These are phyloP conservation scores for Cordyceps fumosorosea DNA, from an alignment of 2,329 filamentous ascomycete genomes.

Conservation along the genomic window DNA sequence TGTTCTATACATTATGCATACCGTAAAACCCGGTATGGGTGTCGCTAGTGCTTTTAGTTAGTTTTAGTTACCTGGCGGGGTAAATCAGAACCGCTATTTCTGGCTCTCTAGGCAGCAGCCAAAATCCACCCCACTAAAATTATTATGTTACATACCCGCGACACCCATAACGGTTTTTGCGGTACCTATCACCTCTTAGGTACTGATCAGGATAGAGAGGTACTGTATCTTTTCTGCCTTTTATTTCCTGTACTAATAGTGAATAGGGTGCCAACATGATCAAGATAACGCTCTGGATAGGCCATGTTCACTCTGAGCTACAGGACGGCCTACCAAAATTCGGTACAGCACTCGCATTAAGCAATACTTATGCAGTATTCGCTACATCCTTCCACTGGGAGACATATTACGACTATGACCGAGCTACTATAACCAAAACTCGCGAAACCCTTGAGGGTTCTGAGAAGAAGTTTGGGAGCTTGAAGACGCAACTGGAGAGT, in stretches of 20 bases:
- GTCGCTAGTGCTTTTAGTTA: too few species aligned
- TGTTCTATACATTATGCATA: neutral
- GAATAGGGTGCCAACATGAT: neutral
- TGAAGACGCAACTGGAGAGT: neutral
- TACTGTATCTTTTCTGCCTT: neutral
- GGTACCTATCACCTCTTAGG: neutral
- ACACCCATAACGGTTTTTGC: too few species aligned
- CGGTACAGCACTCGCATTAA: neutral
- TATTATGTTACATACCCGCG: too few species aligned
- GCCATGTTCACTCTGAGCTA: neutral
- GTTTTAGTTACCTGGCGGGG: too few species aligned
- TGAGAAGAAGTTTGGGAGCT: neutral
- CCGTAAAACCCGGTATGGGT: too few species aligned
- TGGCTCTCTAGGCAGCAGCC: too few species aligned
- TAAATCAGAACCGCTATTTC: too few species aligned
- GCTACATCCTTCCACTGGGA: neutral
- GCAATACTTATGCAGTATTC: neutral
- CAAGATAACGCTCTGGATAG: neutral
- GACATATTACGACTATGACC: neutral
- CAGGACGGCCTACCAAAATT: neutral
- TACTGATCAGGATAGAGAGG: neutral
- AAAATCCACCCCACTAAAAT: too few species aligned
- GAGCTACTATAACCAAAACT: neutral
- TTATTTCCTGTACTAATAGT: neutral
- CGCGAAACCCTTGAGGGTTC: neutral